phyloP scores from a whole-genome alignment of 768 basidiomycete genomes.

The Neoboletus magnificus region DNA sequence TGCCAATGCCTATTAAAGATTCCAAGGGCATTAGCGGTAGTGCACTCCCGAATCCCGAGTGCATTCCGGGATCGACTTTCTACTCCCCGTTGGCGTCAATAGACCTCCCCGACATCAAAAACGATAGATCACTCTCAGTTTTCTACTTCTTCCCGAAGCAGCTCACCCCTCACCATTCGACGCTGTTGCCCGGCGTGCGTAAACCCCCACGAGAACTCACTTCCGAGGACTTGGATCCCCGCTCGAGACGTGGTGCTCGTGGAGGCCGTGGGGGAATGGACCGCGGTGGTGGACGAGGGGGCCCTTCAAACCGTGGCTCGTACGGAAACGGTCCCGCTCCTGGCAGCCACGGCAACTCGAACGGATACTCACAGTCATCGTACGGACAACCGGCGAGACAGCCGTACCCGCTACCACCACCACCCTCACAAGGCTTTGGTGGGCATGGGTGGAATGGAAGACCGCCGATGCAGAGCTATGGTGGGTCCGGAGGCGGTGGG shows the following conservation, averaged over 20 bases:
- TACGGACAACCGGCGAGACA: slow-evolving; percentile 20
- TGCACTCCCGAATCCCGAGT: slow-evolving; percentile 80
- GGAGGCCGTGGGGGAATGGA: slow-evolving; percentile 44
- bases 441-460: slow-evolving; percentile 33
- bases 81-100: slow-evolving; percentile 63
- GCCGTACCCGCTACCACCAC: slow-evolving; percentile 10
- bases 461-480: slow-evolving; percentile 31
- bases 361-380: slow-evolving; percentile 20
- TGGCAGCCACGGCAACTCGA: slow-evolving; percentile 5
- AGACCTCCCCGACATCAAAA: slow-evolving; percentile 73
- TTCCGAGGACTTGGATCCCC: slow-evolving; percentile 64
- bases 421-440: slow-evolving; percentile 27
- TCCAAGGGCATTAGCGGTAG: slow-evolving; percentile 80
- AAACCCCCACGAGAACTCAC: slow-evolving; percentile 59
- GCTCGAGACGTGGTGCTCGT: slow-evolving; percentile 51
- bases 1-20: slow-evolving; percentile 61
- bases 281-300: slow-evolving; percentile 36
- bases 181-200: slow-evolving; percentile 71
- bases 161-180: slow-evolving; percentile 77
- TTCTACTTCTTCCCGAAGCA: slow-evolving; percentile 90
- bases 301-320: slow-evolving; percentile 18
- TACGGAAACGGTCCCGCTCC: slow-evolving; percentile 17
- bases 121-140: slow-evolving; percentile 85
- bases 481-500: slow-evolving; percentile 30
- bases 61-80: slow-evolving; percentile 90